phyloP scores from a whole-genome alignment of 2,329 filamentous ascomycete species.

The Teratosphaeria viscida region DNA sequence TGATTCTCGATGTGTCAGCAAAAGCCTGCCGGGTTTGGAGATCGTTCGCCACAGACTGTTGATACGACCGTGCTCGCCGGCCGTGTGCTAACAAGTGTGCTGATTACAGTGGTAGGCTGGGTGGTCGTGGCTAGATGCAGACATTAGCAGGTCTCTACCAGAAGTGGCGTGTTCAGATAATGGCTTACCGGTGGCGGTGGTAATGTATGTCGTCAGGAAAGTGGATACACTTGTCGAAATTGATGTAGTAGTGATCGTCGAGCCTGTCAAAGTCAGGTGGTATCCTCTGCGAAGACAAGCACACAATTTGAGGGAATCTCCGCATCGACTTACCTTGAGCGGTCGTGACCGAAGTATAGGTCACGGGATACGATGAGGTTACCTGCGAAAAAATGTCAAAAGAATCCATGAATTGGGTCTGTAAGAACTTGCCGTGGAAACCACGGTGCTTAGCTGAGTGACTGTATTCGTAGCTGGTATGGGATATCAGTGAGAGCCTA shows the following conservation, averaged over 20 bases:
- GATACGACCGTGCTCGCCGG: neutral
- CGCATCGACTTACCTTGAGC: neutral
- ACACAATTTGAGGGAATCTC: neutral
- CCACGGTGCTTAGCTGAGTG: neutral
- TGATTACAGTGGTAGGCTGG: neutral
- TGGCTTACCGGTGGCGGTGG: neutral
- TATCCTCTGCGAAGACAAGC: neutral
- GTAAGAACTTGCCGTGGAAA: neutral
- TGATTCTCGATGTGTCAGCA: neutral
- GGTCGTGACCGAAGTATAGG: neutral
- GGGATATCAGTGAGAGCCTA: neutral
- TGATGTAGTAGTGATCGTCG: neutral
- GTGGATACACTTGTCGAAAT: neutral
- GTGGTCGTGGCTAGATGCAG: neutral
- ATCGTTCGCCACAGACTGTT: neutral
- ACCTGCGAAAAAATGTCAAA: neutral
- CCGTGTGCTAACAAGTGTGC: neutral
- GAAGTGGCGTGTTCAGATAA: neutral
- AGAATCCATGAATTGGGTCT: neutral
- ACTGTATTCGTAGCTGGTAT: neutral
- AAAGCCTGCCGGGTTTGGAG: neutral
- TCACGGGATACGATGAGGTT: neutral
- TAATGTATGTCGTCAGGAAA: neutral
- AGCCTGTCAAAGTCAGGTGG: neutral
- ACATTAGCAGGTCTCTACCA: neutral